Conservation (phyloP, 2,329 filamentous ascomycete species). For the Dryadomyces quercus-mongolicae region DNA sequence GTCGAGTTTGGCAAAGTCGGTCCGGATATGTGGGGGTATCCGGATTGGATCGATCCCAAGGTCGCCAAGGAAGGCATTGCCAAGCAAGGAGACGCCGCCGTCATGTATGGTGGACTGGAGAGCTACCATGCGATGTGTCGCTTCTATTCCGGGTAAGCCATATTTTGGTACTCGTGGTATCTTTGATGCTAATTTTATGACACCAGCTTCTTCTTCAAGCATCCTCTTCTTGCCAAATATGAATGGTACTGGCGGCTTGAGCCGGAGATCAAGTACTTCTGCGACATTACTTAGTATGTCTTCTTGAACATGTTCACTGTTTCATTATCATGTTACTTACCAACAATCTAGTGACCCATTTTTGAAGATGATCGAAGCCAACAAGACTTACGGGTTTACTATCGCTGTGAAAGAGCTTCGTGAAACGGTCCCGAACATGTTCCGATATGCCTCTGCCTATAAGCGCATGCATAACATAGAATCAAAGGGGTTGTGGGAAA, state of each 20-base stretch:
- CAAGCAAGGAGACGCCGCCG: conserved; percentile 90
- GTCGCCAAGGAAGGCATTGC: conserved; percentile 92
- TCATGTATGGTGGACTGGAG: conserved; percentile 99
- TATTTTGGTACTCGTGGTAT: too few relatives aligned
- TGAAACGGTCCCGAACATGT: conserved; percentile 97
- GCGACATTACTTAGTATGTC: conserved; percentile 91
- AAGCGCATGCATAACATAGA: conserved; percentile 84
- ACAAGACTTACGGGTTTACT: conserved; percentile 98
- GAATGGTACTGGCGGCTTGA: conserved; percentile 99
- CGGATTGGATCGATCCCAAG: conserved; percentile 89
- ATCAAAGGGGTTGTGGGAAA: conserved; percentile 92
- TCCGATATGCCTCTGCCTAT: conserved; percentile 96
- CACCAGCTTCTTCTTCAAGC: conserved; percentile 83
- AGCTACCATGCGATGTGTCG: conserved; percentile 99
- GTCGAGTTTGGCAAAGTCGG: conserved; percentile 95
- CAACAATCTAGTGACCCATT: conserved; percentile 65
- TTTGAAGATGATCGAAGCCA: conserved; percentile 80
- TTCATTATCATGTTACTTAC: not conserved
- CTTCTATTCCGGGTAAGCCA: conserved; percentile 84
- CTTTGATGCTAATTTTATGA: not conserved
- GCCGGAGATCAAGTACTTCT: conserved; percentile 99
- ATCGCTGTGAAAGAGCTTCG: conserved; percentile 97
- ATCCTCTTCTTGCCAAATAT: conserved; percentile 87
- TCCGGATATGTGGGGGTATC: conserved; percentile 86
- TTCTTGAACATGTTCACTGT: not conserved